phyloP scores from a whole-genome alignment of 164 flowering plant species.

The Berberis vulgaris region DNA sequence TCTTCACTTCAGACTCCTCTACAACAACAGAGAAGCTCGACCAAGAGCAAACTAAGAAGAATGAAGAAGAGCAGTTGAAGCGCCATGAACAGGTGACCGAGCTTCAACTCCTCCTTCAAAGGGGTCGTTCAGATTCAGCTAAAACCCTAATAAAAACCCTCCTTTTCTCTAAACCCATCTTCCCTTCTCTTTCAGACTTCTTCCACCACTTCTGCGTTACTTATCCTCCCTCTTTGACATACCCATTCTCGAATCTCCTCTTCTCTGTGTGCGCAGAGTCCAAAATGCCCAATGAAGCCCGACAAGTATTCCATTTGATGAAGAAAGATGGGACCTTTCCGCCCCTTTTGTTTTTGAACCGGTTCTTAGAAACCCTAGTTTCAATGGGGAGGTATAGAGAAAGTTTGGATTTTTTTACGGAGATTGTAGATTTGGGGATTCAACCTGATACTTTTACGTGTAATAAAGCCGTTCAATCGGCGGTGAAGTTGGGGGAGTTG shows the following conservation, averaged over 20 bases:
- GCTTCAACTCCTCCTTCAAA: neutral
- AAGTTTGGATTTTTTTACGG: neutral
- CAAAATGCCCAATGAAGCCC: neutral
- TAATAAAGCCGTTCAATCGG: conserved; percentile 4
- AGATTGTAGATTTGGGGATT: conserved; percentile 3
- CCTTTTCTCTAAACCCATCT: neutral
- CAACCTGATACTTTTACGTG: neutral
- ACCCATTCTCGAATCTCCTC: neutral
- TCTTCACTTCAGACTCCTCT: neutral
- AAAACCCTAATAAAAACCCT: conserved; percentile 4
- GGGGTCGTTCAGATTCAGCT: neutral
- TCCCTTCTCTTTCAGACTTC: neutral
- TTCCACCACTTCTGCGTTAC: neutral
- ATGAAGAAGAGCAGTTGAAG: neutral
- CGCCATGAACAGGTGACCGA: neutral
- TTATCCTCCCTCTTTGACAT: neutral
- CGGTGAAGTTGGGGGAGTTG: conserved; percentile 5
- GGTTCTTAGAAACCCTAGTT: conserved; percentile 2
- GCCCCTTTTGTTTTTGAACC: neutral
- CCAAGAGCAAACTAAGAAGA: neutral
- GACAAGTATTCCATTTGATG: neutral
- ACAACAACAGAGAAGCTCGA: neutral
- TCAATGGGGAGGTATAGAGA: neutral
- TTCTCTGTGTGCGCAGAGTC: neutral
- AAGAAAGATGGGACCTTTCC: conserved; percentile 1